These are phyloP conservation scores for Thalassiosira livingstoniorum DNA, from an alignment of 352 stramenopile genomes.

Conservation along the genomic window DNA sequence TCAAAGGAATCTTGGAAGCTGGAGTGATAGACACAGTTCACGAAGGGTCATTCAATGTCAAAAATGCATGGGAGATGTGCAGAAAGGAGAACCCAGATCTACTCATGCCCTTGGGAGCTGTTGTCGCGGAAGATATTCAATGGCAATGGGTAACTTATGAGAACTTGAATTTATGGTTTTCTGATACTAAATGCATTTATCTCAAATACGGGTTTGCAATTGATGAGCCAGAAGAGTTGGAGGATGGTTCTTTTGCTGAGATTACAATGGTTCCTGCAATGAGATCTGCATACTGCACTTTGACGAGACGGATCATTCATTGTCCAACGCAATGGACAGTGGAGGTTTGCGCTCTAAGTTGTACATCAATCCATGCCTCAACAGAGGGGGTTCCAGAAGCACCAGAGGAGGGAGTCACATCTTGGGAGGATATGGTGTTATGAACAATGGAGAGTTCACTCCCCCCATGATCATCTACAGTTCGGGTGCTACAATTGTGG, in stretches of 20 bases:
- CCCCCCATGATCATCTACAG: neutral
- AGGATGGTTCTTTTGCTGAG: neutral
- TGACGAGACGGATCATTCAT: too few species aligned
- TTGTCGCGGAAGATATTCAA: neutral
- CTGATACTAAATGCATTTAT: neutral
- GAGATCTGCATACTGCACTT: too few species aligned
- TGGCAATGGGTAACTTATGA: constrained; percentile 12
- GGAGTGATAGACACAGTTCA: neutral
- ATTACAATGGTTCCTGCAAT: neutral
- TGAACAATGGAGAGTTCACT: neutral
- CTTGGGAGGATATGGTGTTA: neutral
- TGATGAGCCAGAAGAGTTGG: neutral
- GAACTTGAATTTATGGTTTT: constrained; percentile 6
- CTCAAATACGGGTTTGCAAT: constrained; percentile 6
- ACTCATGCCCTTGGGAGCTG: neutral
- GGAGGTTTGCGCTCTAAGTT: neutral
- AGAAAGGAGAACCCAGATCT: constrained; percentile 3
- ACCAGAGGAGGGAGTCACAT: neutral
- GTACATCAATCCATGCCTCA: neutral
- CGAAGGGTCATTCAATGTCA: constrained; percentile 9
- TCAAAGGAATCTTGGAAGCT: neutral
- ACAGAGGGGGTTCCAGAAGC: neutral
- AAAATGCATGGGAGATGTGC: neutral
- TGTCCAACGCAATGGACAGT: too few species aligned
- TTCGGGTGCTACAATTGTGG: neutral